phyloP scores from a whole-genome alignment of 2,329 filamentous ascomycete genomes.

The Hypoxylon sp. region DNA sequence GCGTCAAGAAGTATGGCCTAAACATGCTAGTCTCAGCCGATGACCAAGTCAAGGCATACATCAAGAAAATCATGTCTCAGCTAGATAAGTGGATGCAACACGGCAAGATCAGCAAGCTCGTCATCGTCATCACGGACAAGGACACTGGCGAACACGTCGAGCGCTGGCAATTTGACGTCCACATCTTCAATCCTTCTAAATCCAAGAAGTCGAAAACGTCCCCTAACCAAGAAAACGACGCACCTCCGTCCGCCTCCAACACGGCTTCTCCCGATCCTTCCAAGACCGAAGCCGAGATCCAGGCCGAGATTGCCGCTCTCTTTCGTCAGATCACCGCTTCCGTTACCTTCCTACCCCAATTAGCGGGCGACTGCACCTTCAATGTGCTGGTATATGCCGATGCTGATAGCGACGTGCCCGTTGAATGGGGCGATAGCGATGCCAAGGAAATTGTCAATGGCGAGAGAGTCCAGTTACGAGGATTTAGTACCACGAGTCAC shows the following conservation, averaged over 20 bases:
- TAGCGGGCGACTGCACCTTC: slow-evolving; percentile 96
- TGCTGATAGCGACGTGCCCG: slow-evolving; percentile 93
- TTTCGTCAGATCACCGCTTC: slow-evolving; percentile 98
- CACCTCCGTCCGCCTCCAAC: slow-evolving; percentile 39
- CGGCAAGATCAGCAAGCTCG: slow-evolving; percentile 96
- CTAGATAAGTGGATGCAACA: slow-evolving; percentile 98
- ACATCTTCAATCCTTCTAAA: slow-evolving; percentile 43
- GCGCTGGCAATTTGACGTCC: slow-evolving; percentile 96
- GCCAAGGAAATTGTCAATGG: slow-evolving; percentile 96
- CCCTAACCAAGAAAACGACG: slow-evolving; percentile 78
- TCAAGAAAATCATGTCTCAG: slow-evolving; percentile 99
- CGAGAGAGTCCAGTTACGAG: slow-evolving; percentile 94
- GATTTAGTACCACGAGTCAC: slow-evolving; percentile 96
- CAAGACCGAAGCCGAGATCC: slow-evolving; percentile 94
- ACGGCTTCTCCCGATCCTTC: slow-evolving; percentile 62
- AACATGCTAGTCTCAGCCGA: slow-evolving; percentile 98
- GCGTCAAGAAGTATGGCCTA: slow-evolving; percentile 98
- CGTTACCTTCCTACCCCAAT: slow-evolving; percentile 94
- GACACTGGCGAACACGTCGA: slow-evolving; percentile 97
- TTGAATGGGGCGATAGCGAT: slow-evolving; percentile 99
- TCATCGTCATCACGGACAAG: slow-evolving; percentile 96
- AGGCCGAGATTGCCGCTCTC: slow-evolving; percentile 94
- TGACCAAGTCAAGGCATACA: slow-evolving; percentile 98
- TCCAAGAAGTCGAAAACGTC: slow-evolving; percentile 57
- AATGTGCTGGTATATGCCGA: slow-evolving; percentile 98